Base-by-base conservation (phyloP, 1,284 basidiomycete species). In the Moesziomyces parantarcticus region DNA sequence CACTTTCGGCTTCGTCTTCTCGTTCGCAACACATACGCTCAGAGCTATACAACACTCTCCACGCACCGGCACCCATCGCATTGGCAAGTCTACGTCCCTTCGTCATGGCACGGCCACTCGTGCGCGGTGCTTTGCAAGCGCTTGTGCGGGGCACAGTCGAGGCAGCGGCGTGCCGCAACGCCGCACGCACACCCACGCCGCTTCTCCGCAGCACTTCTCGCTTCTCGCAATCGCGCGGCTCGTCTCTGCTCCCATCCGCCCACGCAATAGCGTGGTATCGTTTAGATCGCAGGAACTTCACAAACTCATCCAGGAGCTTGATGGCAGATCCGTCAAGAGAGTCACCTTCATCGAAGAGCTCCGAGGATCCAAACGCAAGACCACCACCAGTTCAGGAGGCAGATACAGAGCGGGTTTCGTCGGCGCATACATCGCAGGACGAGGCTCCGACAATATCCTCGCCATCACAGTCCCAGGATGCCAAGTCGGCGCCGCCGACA, bases 1-100 rank as follows among this genome's bases (percentile, higher is more conserved):
- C 57, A 59, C 57, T 43, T 43, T 32, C 3, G 11, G 20, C 20
- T 43, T 20, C 42, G 6, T 39, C 36, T 39, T 39, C 36, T 39
- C 16, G 18, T 39, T 16, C 11, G 10, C 11, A 13, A 2, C 1
- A 18, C n/a, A n/a, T n/a, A 39, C 11, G 7, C 36, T 39, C 2
- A 2, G 16, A 6, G 18, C 6, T 39, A 16, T 39, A 13, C 7
- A 6, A 6, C 36, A 39, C 36, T 39, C 36, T 39, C 6, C 16
- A 39, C 18, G 16, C 36, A 39, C 11, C 16, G 3, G 14, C 6
- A 18, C 36, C 7, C 36, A 18, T 39, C 36, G 14, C 16, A 39
- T 39, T 5, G 7, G 36, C 16, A 39, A 39, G 1, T 13, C 14
- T 16, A 39, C 14, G 7, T 6, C 14, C 36, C 36, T 18, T 39